Conservation (phyloP, 1,284 basidiomycete genomes). For the Ganoderma sinense region DNA sequence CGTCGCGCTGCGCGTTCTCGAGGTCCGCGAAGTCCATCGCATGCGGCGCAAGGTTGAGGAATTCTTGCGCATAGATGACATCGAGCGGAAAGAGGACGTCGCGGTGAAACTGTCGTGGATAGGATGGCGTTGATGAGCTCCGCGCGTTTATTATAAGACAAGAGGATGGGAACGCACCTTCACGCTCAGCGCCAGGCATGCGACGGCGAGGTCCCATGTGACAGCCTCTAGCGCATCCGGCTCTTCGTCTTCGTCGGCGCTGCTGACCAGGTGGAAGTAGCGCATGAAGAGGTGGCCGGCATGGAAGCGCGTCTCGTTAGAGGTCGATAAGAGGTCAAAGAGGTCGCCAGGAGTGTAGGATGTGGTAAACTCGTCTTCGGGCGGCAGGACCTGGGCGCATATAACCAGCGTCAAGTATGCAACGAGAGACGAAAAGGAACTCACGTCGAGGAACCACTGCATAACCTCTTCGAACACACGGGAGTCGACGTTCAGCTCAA, state of each 20-base stretch:
- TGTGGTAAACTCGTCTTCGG: constrained; percentile 20
- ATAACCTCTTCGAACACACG: constrained; percentile 43
- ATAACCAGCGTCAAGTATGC: neutral
- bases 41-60: constrained; percentile 55
- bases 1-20: constrained; percentile 65
- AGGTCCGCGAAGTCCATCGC: constrained; percentile 52
- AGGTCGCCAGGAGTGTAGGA: constrained; percentile 45
- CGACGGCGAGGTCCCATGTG: constrained; percentile 62
- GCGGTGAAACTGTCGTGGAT: constrained; percentile 59
- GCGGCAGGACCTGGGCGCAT: constrained; percentile 13
- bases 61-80: constrained; percentile 59
- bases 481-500: constrained; percentile 38
- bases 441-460: constrained; percentile 53
- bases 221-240: constrained; percentile 46
- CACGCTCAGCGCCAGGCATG: constrained; percentile 61
- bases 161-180: constrained; percentile 54
- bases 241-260: constrained; percentile 17
- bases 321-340: constrained; percentile 58
- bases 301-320: constrained; percentile 65
- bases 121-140: neutral
- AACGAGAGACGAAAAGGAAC: constrained; percentile 15
- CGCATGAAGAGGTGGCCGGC: constrained; percentile 63
- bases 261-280: constrained; percentile 50
- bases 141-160: too few species aligned
- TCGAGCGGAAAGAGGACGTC: constrained; percentile 63